phyloP scores from a whole-genome alignment of 192 early-diverging fungal species.

The Coemansia sp. region DNA sequence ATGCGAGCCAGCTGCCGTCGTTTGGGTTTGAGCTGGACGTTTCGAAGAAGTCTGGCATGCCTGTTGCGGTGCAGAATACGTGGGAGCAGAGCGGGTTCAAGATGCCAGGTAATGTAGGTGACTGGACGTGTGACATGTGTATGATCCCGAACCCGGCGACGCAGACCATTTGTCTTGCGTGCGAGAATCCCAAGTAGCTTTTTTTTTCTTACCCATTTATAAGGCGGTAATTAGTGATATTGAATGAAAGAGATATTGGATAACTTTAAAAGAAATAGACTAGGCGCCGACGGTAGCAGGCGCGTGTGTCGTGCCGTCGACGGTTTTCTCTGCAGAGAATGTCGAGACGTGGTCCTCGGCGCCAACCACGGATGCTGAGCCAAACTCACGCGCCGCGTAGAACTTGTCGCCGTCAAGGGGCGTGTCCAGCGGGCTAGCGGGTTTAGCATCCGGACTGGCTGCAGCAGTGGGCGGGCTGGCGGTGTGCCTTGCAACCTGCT shows the following conservation, averaged over 20 bases:
- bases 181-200: slow-evolving; percentile 14
- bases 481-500: too few species aligned
- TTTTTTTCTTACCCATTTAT: too few species aligned
- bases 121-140: slow-evolving; percentile 35
- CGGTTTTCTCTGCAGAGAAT: not conserved
- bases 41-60: too few species aligned
- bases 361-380: not conserved
- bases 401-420: slow-evolving; percentile 12
- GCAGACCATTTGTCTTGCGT: slow-evolving; percentile 20
- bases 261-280: too few species aligned
- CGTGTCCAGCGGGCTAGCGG: not conserved
- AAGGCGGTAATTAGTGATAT: too few species aligned
- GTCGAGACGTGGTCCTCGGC: not conserved
- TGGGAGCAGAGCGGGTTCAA: slow-evolving; percentile 11
- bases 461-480: not conserved
- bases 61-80: not conserved
- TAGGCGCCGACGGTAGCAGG: too few species aligned
- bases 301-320: not conserved
- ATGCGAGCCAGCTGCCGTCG: too few species aligned
- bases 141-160: slow-evolving; percentile 16
- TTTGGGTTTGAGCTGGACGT: too few species aligned
- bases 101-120: slow-evolving; percentile 8
- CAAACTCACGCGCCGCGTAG: slow-evolving; percentile 14
- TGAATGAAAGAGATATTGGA: too few species aligned
- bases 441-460: not conserved